Percentiles rank a stretch among this genome's conserved stretches.
Conservation (phyloP, 1,284 basidiomycete species). For the Trichosporon sp. region DNA sequence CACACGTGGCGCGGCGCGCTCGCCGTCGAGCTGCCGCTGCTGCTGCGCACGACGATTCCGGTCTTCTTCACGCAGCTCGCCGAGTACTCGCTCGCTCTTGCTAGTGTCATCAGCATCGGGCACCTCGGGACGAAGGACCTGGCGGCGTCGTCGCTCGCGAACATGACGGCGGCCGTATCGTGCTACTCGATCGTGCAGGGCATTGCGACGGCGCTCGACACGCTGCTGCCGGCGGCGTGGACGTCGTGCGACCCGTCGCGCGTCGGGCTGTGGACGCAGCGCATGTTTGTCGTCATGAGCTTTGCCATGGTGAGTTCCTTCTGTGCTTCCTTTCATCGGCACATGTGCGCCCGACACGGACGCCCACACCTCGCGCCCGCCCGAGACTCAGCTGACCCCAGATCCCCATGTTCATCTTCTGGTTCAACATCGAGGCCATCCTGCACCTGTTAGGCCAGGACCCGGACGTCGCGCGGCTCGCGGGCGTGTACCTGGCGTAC, state of each 20-base stretch:
- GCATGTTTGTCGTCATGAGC: constrained; percentile 70
- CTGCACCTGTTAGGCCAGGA: constrained; percentile 75
- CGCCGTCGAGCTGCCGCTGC: constrained; percentile 38
- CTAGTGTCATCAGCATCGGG: constrained; percentile 67
- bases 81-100: constrained; percentile 49
- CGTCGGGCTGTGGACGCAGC: constrained; percentile 84
- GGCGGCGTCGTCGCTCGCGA: constrained; percentile 63
- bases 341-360: neutral
- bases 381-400: constrained; percentile 15
- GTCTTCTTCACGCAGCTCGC: constrained; percentile 48
- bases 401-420: constrained; percentile 51
- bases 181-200: constrained; percentile 75
- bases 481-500: constrained; percentile 71
- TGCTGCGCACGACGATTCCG: constrained; percentile 39
- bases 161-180: constrained; percentile 48
- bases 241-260: constrained; percentile 74
- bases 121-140: constrained; percentile 68
- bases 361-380: constrained; percentile 44
- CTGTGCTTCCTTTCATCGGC: neutral
- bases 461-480: constrained; percentile 72
- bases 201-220: constrained; percentile 77
- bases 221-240: constrained; percentile 85
- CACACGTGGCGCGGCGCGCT: constrained; percentile 10
- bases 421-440: constrained; percentile 76
- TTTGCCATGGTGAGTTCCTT: constrained; percentile 45